A percentile compares a stretch with the other conserved stretches of the same genome.
Conservation (phyloP, 306 rosid genomes). For the Myrica gale region DNA sequence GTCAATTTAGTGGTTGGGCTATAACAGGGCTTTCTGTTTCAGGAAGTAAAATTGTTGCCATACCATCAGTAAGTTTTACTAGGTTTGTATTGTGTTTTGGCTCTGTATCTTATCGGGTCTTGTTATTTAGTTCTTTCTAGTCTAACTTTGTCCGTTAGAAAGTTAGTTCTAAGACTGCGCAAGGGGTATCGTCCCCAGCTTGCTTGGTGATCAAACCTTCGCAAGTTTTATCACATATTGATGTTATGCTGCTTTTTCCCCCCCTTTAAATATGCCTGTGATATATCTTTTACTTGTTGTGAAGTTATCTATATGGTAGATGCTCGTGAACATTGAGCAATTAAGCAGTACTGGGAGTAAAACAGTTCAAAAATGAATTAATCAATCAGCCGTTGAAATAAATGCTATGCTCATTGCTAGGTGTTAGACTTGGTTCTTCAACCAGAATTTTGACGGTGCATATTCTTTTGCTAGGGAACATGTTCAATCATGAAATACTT, state of each 20-base stretch:
- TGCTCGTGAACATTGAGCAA: neutral
- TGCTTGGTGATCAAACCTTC: neutral
- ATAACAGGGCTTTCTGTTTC: slow-evolving; percentile 78
- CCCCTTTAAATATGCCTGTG: neutral
- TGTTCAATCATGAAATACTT: slow-evolving; percentile 79
- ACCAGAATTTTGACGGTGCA: slow-evolving; percentile 23
- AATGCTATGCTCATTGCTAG: slow-evolving; percentile 5
- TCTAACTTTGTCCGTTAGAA: slow-evolving; percentile 11
- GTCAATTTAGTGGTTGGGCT: slow-evolving; percentile 60
- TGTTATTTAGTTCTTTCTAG: slow-evolving; percentile 15
- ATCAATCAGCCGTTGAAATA: slow-evolving; percentile 1
- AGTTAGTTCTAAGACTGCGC: neutral
- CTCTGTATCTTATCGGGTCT: slow-evolving; percentile 18
- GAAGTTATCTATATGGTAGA: neutral
- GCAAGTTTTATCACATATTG: neutral
- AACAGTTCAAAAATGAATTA: neutral
- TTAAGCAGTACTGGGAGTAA: slow-evolving; percentile 7
- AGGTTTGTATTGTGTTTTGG: slow-evolving; percentile 18
- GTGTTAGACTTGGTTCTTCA: slow-evolving; percentile 11
- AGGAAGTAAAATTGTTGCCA: slow-evolving; percentile 80
- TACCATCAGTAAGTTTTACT: slow-evolving; percentile 76
- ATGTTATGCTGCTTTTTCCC: neutral
- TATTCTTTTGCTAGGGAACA: slow-evolving; percentile 55
- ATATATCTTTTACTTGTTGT: neutral
- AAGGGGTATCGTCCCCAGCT: neutral